Evolutionary conservation across 106 monocot species (phyloP).

Genomic region (Dendrobium catenatum): DNA sequence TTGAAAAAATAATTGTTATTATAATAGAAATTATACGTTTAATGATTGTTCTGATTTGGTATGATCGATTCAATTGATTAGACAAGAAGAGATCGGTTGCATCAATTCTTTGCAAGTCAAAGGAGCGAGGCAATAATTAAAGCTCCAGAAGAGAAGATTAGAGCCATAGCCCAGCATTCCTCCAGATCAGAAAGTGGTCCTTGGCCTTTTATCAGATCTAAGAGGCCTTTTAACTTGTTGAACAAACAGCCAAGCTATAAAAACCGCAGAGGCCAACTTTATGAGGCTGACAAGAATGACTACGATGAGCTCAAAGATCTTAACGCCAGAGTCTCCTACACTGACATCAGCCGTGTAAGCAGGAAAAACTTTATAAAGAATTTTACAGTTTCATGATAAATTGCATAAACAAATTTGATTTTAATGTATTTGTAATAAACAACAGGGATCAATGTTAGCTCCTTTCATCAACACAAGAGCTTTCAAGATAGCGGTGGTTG

Average conservation of each 20-base stretch:
- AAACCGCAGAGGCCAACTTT: constrained; percentile 39
- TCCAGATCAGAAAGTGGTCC: neutral
- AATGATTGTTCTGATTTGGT: neutral
- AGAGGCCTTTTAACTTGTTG: constrained; percentile 43
- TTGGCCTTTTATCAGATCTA: constrained; percentile 21
- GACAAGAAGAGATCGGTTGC: constrained; percentile 29
- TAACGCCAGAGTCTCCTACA: constrained; percentile 34
- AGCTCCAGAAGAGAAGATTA: constrained; percentile 53
- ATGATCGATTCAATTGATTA: neutral
- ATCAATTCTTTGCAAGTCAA: constrained; percentile 37
- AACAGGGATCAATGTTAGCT: constrained; percentile 57
- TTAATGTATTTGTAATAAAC: too few species aligned
- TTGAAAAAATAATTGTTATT: neutral
- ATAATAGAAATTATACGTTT: neutral
- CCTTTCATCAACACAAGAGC: constrained; percentile 51
- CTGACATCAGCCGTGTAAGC: constrained; percentile 43
- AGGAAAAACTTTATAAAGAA: too few species aligned
- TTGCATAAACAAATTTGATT: too few species aligned
- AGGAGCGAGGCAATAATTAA: constrained; percentile 29
- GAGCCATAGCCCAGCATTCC: constrained; percentile 18
- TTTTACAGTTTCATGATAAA: too few species aligned
- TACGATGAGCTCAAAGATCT: constrained; percentile 40
- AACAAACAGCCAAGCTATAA: constrained; percentile 27
- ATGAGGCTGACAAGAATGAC: constrained; percentile 34
- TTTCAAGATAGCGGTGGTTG: constrained; percentile 42